These are phyloP conservation scores for Kondoa subrosea DNA, from an alignment of 768 basidiomycete genomes.

Conservation along the genomic window DNA sequence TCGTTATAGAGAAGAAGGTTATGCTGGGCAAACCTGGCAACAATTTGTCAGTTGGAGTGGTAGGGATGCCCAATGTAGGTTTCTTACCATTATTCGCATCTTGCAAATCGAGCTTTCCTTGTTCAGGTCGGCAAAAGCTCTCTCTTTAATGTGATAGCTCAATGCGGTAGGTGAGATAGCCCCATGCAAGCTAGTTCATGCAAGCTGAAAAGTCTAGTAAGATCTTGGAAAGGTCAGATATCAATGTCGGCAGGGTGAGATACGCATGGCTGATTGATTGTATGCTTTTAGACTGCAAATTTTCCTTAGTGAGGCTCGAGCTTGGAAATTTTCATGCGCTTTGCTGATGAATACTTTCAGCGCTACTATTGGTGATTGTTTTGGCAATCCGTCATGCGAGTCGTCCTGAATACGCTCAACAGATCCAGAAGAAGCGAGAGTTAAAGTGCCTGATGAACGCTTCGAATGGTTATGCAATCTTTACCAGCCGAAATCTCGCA, in stretches of 20 bases:
- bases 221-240: slow-evolving; percentile 25
- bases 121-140: slow-evolving; percentile 95
- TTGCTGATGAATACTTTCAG: background rate
- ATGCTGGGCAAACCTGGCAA: slow-evolving; percentile 81
- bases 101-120: slow-evolving; percentile 37
- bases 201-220: slow-evolving; percentile 1
- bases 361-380: slow-evolving; percentile 4
- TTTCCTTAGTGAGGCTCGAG: slow-evolving; percentile 53
- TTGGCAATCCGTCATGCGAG: slow-evolving; percentile 15
- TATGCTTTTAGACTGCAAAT: slow-evolving; percentile 89
- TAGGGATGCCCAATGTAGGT: slow-evolving; percentile 39
- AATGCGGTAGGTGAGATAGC: slow-evolving; percentile 47
- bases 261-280: background rate
- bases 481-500: slow-evolving; percentile 73
- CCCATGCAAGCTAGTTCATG: background rate
- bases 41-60: slow-evolving; percentile 97
- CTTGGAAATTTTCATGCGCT: background rate
- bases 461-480: slow-evolving; percentile 84
- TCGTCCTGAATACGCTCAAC: slow-evolving; percentile 12
- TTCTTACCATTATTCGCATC: background rate
- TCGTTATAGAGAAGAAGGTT: slow-evolving; percentile 58
- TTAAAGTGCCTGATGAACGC: slow-evolving; percentile 81
- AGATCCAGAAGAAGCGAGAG: slow-evolving; percentile 50
- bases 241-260: background rate
- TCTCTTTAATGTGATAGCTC: slow-evolving; percentile 93